Conservation (phyloP, 1,284 basidiomycete genomes). For the Vanrija pseudolonga region DNA sequence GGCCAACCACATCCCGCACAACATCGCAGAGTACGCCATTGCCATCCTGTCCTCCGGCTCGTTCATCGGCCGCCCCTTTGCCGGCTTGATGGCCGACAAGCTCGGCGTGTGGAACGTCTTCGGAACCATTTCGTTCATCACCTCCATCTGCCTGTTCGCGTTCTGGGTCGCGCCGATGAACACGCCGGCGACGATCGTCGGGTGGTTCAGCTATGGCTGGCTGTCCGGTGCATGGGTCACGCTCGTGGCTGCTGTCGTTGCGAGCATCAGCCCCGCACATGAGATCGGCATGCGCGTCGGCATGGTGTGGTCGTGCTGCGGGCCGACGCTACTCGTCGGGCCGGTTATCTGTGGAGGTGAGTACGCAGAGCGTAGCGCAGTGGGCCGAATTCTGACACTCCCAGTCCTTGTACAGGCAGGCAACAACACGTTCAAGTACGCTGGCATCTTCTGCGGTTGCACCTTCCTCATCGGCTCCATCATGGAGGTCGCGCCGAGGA, state of each 20-base stretch:
- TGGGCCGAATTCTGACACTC: background rate
- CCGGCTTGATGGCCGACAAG: conserved; percentile 37
- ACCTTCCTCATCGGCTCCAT: conserved; percentile 27
- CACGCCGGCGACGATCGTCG: conserved; percentile 30
- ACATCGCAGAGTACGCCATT: conserved; percentile 34
- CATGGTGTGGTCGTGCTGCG: conserved; percentile 39
- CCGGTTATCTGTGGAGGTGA: conserved; percentile 38
- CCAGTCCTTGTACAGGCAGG: conserved; percentile 23
- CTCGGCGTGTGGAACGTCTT: conserved; percentile 44
- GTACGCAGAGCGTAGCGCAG: conserved; percentile 2
- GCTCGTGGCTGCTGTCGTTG: conserved; percentile 39
- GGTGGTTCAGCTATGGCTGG: conserved; percentile 35
- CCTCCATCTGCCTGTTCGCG: conserved; percentile 30
- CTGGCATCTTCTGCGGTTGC: conserved; percentile 34
- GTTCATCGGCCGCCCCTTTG: conserved; percentile 34
- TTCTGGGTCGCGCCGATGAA: conserved; percentile 33
- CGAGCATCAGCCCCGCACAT: conserved; percentile 36
- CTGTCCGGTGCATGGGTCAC: conserved; percentile 41
- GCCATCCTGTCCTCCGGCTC: conserved; percentile 41
- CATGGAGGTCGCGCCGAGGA: conserved; percentile 25
- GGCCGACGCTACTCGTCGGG: conserved; percentile 32
- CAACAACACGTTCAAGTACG: conserved; percentile 28
- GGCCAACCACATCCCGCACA: conserved; percentile 24
- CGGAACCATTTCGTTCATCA: conserved; percentile 22
- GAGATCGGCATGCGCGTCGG: conserved; percentile 45